Evolutionary conservation across 495 filamentous ascomycete species (phyloP).

Genomic region (Podospora comata): DNA sequence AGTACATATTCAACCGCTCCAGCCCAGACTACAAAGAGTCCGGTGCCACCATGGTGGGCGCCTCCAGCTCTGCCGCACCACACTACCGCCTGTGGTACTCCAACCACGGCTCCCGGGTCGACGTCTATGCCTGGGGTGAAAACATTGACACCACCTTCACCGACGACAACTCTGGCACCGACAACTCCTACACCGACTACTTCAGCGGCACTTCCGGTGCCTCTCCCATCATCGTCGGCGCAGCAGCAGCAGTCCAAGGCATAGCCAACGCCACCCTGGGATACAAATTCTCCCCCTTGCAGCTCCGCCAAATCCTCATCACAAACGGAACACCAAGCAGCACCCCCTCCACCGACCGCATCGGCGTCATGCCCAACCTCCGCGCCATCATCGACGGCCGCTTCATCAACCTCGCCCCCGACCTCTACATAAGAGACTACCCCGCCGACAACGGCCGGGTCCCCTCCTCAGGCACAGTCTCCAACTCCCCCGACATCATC

Average conservation of each 20-base stretch:
- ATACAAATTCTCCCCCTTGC: slow-evolving; percentile 12
- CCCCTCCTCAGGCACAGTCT: slow-evolving; percentile 1
- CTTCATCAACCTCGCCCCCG: slow-evolving; percentile 1
- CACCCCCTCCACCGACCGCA: slow-evolving; percentile 12
- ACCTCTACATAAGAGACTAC: slow-evolving; percentile 16
- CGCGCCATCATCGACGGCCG: slow-evolving; percentile 3
- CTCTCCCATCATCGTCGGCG: slow-evolving; percentile 18
- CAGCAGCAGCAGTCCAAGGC: slow-evolving; percentile 17
- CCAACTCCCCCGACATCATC: slow-evolving; percentile 16
- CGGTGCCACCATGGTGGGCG: slow-evolving; percentile 24
- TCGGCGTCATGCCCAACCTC: slow-evolving; percentile 19
- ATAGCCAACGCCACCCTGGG: slow-evolving; percentile 11
- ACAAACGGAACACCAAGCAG: slow-evolving; percentile 12
- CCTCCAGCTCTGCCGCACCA: slow-evolving; percentile 2
- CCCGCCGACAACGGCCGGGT: slow-evolving; percentile 6
- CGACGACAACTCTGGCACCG: neutral
- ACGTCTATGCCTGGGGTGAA: slow-evolving; percentile 20
- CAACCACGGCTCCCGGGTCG: slow-evolving; percentile 23
- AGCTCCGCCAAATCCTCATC: slow-evolving; percentile 16
- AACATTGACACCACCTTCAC: slow-evolving; percentile 17
- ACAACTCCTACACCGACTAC: slow-evolving; percentile 9
- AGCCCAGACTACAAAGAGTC: slow-evolving; percentile 22
- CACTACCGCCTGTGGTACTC: slow-evolving; percentile 16
- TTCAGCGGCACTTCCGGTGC: slow-evolving; percentile 25
- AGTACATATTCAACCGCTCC: slow-evolving; percentile 16